Evolutionary conservation across 2,329 filamentous ascomycete genomes (phyloP).

Genomic region (Podosphaera fusca): DNA sequence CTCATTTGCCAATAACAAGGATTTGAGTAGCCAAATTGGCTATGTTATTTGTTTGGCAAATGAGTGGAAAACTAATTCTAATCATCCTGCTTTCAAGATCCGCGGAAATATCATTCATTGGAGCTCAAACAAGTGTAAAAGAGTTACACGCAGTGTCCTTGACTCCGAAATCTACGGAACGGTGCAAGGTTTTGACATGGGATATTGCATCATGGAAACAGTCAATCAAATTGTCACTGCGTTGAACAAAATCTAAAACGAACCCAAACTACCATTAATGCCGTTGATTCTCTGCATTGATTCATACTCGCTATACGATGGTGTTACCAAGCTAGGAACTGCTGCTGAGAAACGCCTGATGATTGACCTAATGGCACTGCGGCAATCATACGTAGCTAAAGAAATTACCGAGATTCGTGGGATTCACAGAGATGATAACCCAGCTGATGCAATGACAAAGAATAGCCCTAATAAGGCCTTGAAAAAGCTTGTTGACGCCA

Average conservation of each 20-base stretch:
- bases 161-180: not conserved
- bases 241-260: not conserved
- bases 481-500: not conserved
- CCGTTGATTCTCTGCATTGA: not conserved
- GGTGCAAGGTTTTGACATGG: constrained; percentile 3
- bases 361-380: not conserved
- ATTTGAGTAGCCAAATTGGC: not conserved
- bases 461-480: not conserved
- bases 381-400: not conserved
- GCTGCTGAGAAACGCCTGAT: not conserved
- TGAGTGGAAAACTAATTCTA: not conserved
- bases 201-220: not conserved
- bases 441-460: not conserved
- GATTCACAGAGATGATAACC: not conserved
- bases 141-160: constrained; percentile 4
- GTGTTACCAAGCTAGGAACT: constrained; percentile 1
- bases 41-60: not conserved
- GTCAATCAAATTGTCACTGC: not conserved
- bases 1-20: constrained; percentile 1
- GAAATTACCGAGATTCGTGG: not conserved
- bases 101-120: not conserved
- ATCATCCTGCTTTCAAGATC: not conserved
- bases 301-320: not conserved
- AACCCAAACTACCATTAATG: not conserved
- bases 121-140: constrained; percentile 1